Base-by-base conservation (phyloP, 768 basidiomycete genomes). In the Termitomyces sp. region DNA sequence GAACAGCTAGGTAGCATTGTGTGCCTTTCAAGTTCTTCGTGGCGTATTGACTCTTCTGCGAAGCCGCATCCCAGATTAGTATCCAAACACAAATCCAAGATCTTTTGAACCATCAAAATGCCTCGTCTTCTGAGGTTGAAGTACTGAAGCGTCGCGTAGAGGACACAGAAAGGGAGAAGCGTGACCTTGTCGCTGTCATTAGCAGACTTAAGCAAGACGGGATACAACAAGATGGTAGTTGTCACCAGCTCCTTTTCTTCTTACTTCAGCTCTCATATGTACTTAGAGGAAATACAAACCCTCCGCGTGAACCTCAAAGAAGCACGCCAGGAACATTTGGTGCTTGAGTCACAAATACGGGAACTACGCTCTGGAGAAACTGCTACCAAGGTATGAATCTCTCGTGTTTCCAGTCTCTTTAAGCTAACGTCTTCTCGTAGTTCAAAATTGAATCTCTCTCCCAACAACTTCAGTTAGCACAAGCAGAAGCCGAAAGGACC, bases 91-190 rank as follows among this genome's bases (percentile, higher is more conserved):
- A 88, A 65, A 65, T 94, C 58, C 66, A 81, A 6, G 68, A 79
- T 0, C 71, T 91, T 6, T 80, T 81, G 12, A 81, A 65, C 38
- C 82, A 86, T 0, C 83, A 87, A 45, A 77, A 83, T 12, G 77
- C 83, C 0, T 86, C 90, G 2, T 84, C 85, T 4, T 72, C 77
- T 1, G 88, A 88, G 66, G 69, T 84, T 8, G 85, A 84, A 36
- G 68, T 73, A 6, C 67, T 91, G 38, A 84, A 79, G 62, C 79
- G 72, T 56, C 82, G 83, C 40, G 72, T 88, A 4, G 85, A 92
- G 22, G 89, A 92, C 59, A 80, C 81, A 1, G 92, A 97, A 61
- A 80, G 90, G 54, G 95, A 97, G 77, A 97, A 97, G 72, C 84
- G 93, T 35, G 92, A 95, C 61, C 80, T 97, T 48, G 77, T 95